Evolutionary conservation across 805 yeast species (phyloP), one percentile per base, ranked within the genome.

Genomic region (Wickerhamomyces bisporus): DNA sequence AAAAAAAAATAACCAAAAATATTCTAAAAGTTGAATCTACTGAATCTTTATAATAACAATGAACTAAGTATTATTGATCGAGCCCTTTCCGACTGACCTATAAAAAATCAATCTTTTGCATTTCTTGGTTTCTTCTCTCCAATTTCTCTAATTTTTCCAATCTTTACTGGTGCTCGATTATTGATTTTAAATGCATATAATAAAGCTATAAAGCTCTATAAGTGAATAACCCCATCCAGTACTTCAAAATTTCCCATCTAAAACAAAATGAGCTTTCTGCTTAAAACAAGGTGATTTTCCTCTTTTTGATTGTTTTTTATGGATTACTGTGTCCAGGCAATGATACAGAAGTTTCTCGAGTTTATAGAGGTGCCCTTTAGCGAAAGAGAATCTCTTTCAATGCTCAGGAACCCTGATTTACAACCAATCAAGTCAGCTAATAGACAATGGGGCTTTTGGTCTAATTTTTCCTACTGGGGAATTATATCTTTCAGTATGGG

Each of bases 381-480:
- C 3, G 48, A 61, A 16, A 46, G 64, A 45, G 52, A 51, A 7
- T 45, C 64, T 2, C 36, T 55, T 27, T 53, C 56, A 35, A 53
- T 55, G 24, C 38, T 61, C 26, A 55, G 45, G 42, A 61, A 61
- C 39, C 64, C 62, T 3, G 66, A 61, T 50, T 41, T 61, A 13
- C 32, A 30, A 30, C 55, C 55, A 1, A 42, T 46, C 12, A 43
- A 29, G 4, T 40, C 43, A 11, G 36, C 38, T 9, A 48, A 58
- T 14, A 61, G 65, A 44, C 58, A 59, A 10, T 65, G 69, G 69
- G 67, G 68, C 26, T 60, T 63, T 31, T 62, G 59, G 56, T 62
- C 67, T 2, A 62, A 62, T 36, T 61, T 62, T 39, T 62, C 64
- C 2, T 70, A 68, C 45, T 70, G 75, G 75, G 69, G 69, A 9